phyloP scores from a whole-genome alignment of 192 early-diverging fungal genomes.

The Dissophora ornata region DNA sequence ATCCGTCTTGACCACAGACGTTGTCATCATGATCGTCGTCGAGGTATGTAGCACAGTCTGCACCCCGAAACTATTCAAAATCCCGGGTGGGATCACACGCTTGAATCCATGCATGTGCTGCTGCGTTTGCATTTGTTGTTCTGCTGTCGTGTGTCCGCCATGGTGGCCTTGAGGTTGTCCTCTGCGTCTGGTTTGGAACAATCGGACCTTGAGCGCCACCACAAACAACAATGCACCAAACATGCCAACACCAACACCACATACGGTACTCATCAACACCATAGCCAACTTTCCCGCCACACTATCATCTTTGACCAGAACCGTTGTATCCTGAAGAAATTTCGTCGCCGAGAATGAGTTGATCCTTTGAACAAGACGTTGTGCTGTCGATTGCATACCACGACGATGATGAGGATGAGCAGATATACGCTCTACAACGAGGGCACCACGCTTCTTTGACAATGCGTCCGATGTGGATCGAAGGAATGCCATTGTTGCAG shows the following conservation, averaged over 20 bases:
- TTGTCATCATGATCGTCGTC: conserved; percentile 1
- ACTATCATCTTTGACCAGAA: conserved; percentile 21
- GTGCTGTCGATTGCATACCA: neutral
- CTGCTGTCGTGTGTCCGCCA: conserved; percentile 2
- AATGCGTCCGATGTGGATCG: too few relatives aligned
- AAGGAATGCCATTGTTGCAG: too few relatives aligned
- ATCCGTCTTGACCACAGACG: neutral
- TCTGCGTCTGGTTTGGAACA: conserved; percentile 14
- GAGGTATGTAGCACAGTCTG: conserved; percentile 40
- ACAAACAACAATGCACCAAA: conserved; percentile 47
- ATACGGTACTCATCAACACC: conserved; percentile 44
- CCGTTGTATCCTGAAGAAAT: conserved; percentile 15
- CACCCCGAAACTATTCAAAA: conserved; percentile 38
- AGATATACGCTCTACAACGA: neutral
- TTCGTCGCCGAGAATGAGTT: conserved; percentile 20
- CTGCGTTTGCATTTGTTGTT: neutral
- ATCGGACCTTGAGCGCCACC: conserved; percentile 35
- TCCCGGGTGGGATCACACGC: conserved; percentile 26
- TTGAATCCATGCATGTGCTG: conserved; percentile 14
- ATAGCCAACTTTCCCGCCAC: conserved; percentile 31
- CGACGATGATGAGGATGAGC: neutral
- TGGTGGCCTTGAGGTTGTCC: conserved; percentile 15
- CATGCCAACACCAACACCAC: conserved; percentile 39
- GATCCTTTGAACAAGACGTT: conserved; percentile 8
- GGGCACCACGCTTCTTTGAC: too few relatives aligned